phyloP scores from a whole-genome alignment of 495 filamentous ascomycete species.

The Neurospora tetraspora region DNA sequence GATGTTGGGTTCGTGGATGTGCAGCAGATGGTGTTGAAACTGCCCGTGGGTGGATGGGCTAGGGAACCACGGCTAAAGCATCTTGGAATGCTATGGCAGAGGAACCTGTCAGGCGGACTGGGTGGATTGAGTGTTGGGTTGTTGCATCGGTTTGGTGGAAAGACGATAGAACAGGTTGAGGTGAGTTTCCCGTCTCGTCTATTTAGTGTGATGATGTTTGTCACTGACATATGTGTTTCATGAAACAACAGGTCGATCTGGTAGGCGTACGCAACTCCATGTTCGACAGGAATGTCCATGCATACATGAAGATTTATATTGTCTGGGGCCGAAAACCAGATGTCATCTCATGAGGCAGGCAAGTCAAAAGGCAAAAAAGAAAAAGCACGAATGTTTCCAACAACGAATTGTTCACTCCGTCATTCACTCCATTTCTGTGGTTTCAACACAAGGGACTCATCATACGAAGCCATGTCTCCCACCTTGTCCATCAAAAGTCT shows the following conservation, averaged over 20 bases:
- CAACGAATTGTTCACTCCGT: not conserved
- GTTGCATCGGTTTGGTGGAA: slow-evolving; percentile 26
- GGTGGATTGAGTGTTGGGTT: slow-evolving; percentile 20
- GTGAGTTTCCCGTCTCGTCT: slow-evolving; percentile 12
- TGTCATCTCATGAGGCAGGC: not conserved
- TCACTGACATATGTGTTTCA: not conserved
- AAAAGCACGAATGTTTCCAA: not conserved
- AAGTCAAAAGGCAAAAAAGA: not conserved
- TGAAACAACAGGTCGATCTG: slow-evolving; percentile 38
- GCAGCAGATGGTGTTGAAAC: slow-evolving; percentile 41
- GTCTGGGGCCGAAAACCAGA: slow-evolving; percentile 47
- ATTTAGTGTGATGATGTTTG: not conserved
- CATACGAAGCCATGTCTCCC: not conserved
- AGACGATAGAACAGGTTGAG: slow-evolving; percentile 31
- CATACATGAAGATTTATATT: slow-evolving; percentile 43
- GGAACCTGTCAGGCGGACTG: slow-evolving; percentile 21
- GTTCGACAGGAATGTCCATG: slow-evolving; percentile 43
- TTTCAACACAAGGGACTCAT: not conserved
- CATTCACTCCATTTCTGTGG: not conserved
- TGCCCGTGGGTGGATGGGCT: slow-evolving; percentile 49
- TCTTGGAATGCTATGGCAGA: slow-evolving; percentile 27
- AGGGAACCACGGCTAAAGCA: slow-evolving; percentile 15
- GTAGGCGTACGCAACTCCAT: slow-evolving; percentile 48
- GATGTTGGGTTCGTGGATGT: slow-evolving; percentile 57
- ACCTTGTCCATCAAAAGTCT: not conserved